Conservation (phyloP, 2,329 filamentous ascomycete species). For the Mycogone perniciosa region DNA sequence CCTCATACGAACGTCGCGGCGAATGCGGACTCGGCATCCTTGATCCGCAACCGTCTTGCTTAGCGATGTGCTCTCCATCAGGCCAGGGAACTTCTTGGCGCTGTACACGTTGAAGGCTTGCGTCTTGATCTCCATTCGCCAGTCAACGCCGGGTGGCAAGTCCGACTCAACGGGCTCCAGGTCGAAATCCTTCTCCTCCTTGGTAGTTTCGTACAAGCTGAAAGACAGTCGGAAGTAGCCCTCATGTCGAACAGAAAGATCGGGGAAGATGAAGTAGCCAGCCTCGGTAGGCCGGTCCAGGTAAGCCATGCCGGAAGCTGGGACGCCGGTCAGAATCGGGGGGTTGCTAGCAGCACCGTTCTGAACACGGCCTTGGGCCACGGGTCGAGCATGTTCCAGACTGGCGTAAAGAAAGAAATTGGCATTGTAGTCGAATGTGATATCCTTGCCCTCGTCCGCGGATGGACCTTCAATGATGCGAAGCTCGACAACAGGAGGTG, state of each 20-base stretch:
- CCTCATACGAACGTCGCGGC: constrained; percentile 89
- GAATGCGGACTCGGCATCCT: constrained; percentile 91
- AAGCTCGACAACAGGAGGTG: constrained; percentile 88
- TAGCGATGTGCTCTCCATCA: constrained; percentile 80
- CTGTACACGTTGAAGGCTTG: constrained; percentile 83
- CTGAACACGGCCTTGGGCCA: constrained; percentile 73
- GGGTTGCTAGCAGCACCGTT: constrained; percentile 61
- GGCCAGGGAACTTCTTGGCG: constrained; percentile 95
- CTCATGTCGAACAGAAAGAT: constrained; percentile 92
- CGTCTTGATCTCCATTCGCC: constrained; percentile 86
- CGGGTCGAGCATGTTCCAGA: constrained; percentile 75
- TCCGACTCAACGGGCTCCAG: constrained; percentile 39
- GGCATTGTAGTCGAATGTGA: constrained; percentile 88
- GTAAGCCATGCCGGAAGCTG: constrained; percentile 93
- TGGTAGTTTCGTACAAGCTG: constrained; percentile 88
- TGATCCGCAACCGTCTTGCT: constrained; percentile 93
- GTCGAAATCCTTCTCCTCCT: constrained; percentile 75
- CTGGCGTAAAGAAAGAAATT: constrained; percentile 98
- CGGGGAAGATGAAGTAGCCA: constrained; percentile 97
- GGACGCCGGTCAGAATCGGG: constrained; percentile 87
- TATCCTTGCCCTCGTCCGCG: constrained; percentile 55
- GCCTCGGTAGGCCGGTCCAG: constrained; percentile 74
- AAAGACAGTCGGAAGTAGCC: constrained; percentile 88
- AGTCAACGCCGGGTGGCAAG: constrained; percentile 59
- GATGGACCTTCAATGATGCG: constrained; percentile 71